Evolutionary conservation across 148 eudicot genomes (phyloP).

Genomic region (Selenicereus undatus): DNA sequence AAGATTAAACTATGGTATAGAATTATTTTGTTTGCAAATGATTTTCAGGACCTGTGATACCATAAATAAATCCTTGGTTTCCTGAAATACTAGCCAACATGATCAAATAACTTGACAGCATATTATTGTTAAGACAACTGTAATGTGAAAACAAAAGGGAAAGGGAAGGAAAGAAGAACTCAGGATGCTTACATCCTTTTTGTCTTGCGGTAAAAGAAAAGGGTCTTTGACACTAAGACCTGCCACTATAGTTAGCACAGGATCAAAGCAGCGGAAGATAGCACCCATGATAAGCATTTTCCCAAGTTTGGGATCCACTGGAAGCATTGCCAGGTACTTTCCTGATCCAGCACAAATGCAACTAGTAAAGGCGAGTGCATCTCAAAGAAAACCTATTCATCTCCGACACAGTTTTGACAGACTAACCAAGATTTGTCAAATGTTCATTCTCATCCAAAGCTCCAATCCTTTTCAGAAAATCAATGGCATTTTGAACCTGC

Average conservation of each 20-base stretch:
- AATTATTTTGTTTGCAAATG: background rate
- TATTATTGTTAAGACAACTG: background rate
- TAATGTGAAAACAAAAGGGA: background rate
- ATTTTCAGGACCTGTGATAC: background rate
- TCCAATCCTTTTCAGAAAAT: slow-evolving; percentile 86
- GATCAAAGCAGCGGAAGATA: slow-evolving; percentile 92
- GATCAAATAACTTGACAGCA: background rate
- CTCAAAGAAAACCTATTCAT: slow-evolving; percentile 7
- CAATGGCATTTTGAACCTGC: slow-evolving; percentile 97
- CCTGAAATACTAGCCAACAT: background rate
- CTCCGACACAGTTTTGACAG: slow-evolving; percentile 11
- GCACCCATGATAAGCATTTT: slow-evolving; percentile 99
- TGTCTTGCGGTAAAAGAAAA: slow-evolving; percentile 97
- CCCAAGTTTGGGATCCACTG: slow-evolving; percentile 97
- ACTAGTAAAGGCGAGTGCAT: slow-evolving; percentile 21
- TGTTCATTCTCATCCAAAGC: slow-evolving; percentile 88
- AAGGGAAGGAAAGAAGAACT: background rate
- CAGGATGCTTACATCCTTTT: slow-evolving; percentile 71
- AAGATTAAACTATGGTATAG: background rate
- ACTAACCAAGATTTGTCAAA: slow-evolving; percentile 87
- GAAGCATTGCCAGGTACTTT: slow-evolving; percentile 78
- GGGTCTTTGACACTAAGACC: slow-evolving; percentile 98
- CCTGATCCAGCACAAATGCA: slow-evolving; percentile 43
- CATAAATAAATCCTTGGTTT: background rate
- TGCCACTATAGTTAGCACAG: slow-evolving; percentile 91